These are phyloP conservation scores for Nemophila menziesii DNA, from an alignment of 257 asterid species.

Conservation along the genomic window DNA sequence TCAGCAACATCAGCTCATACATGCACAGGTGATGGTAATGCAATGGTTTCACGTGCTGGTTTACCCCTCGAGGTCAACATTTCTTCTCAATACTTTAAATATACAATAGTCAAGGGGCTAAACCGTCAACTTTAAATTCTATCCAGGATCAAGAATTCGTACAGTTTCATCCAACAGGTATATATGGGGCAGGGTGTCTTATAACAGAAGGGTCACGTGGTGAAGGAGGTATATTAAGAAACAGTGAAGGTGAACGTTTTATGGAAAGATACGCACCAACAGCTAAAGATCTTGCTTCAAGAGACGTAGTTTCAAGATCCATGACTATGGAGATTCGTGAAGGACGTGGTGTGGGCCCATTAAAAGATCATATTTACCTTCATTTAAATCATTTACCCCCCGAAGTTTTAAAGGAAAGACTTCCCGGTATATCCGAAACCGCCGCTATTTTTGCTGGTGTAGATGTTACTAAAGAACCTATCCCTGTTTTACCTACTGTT, in stretches of 20 bases:
- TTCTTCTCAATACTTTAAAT: background rate
- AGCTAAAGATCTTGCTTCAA: conserved; percentile 98
- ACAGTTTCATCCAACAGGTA: conserved; percentile 96
- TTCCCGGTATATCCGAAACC: conserved; percentile 97
- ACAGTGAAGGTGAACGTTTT: conserved; percentile 97
- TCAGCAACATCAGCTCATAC: conserved; percentile 99
- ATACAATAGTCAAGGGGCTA: background rate
- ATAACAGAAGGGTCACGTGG: conserved; percentile 99
- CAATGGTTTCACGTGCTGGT: conserved; percentile 99
- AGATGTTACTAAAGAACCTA: conserved; percentile 94
- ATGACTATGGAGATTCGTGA: conserved; percentile 99
- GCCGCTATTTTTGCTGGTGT: conserved; percentile 98
- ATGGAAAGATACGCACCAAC: conserved; percentile 99
- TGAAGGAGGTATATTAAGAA: conserved; percentile 97
- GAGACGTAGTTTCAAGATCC: conserved; percentile 97
- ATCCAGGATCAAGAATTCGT: conserved; percentile 92
- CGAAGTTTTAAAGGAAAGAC: conserved; percentile 94
- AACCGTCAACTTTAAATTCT: background rate
- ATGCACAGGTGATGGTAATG: conserved; percentile 99
- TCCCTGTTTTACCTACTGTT: conserved; percentile 95
- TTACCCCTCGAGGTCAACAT: conserved; percentile 74
- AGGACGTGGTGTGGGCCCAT: conserved; percentile 98
- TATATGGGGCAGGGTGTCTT: conserved; percentile 99
- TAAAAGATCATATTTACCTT: conserved; percentile 90
- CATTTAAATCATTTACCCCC: conserved; percentile 98